These are phyloP conservation scores for Alternaria sp. DNA, from an alignment of 2,329 filamentous ascomycete genomes.

Conservation along the genomic window DNA sequence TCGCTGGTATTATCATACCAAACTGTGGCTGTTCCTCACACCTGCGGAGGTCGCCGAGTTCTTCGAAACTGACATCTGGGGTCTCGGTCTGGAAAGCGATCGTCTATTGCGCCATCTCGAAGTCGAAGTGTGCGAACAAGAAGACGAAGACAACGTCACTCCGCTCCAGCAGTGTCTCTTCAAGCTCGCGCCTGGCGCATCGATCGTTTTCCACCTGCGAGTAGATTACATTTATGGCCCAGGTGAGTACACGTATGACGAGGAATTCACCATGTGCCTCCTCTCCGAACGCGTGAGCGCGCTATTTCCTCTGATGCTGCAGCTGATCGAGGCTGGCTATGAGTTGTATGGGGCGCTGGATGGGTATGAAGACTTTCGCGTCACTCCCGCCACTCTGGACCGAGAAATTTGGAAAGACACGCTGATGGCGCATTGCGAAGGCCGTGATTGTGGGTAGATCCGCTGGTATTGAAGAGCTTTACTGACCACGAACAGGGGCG, in stretches of 20 bases:
- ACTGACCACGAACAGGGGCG: not conserved
- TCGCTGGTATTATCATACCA: not conserved
- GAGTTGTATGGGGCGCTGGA: not conserved
- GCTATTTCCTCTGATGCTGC: not conserved
- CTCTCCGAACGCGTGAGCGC: not conserved
- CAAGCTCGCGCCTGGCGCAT: not conserved
- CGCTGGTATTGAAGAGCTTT: not conserved
- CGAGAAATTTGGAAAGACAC: not conserved
- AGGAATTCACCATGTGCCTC: not conserved
- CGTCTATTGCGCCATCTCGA: not conserved
- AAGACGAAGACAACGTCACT: not conserved
- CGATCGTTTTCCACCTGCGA: not conserved
- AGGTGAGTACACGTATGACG: not conserved
- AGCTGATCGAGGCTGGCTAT: not conserved
- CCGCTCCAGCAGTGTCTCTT: not conserved
- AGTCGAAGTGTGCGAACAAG: not conserved
- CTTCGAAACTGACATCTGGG: not conserved
- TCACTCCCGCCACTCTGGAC: not conserved
- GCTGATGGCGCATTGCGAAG: not conserved
- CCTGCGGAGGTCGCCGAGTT: not conserved
- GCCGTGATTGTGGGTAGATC: not conserved
- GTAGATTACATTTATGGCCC: not conserved
- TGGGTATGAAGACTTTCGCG: not conserved
- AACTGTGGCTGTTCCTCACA: not conserved
- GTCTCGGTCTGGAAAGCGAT: not conserved